phyloP scores from a whole-genome alignment of 1,284 basidiomycete species.

The Tetrapyrgos nigripes region DNA sequence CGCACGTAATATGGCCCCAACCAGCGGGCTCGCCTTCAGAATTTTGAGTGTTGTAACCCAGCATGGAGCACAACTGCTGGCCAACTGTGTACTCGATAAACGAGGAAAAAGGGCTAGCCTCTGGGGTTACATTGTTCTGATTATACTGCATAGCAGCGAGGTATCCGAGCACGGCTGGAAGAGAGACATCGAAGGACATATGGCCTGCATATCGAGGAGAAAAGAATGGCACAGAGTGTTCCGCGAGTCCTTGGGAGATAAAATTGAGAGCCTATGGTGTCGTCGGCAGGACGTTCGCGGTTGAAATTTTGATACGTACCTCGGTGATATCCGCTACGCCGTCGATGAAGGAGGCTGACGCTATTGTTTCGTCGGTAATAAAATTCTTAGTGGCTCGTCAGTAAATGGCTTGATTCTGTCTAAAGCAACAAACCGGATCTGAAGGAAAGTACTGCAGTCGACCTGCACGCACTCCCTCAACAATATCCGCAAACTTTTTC shows the following conservation, averaged over 20 bases:
- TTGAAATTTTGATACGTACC: too few relatives aligned
- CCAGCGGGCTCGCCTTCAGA: slow-evolving; percentile 19
- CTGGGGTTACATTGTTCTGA: slow-evolving; percentile 37
- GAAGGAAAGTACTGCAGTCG: slow-evolving; percentile 4
- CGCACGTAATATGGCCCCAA: slow-evolving; percentile 55
- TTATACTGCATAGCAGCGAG: slow-evolving; percentile 8
- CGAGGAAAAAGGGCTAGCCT: slow-evolving; percentile 48
- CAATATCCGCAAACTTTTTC: not conserved
- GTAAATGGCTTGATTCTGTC: not conserved
- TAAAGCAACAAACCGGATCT: not conserved
- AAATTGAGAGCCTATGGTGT: not conserved
- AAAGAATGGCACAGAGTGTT: slow-evolving; percentile 10
- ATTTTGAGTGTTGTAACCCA: slow-evolving; percentile 38
- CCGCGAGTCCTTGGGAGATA: not conserved
- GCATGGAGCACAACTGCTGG: slow-evolving; percentile 45
- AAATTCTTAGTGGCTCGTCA: not conserved
- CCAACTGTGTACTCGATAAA: slow-evolving; percentile 49
- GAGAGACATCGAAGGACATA: slow-evolving; percentile 3
- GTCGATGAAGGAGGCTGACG: not conserved
- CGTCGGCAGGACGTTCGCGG: too few relatives aligned
- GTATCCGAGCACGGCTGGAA: slow-evolving; percentile 9
- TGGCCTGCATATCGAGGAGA: slow-evolving; percentile 10
- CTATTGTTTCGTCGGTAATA: not conserved
- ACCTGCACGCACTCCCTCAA: not conserved
- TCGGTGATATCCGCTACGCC: not conserved